Conservation (phyloP, 768 basidiomycete genomes). For the Rubroboletus satanas region DNA sequence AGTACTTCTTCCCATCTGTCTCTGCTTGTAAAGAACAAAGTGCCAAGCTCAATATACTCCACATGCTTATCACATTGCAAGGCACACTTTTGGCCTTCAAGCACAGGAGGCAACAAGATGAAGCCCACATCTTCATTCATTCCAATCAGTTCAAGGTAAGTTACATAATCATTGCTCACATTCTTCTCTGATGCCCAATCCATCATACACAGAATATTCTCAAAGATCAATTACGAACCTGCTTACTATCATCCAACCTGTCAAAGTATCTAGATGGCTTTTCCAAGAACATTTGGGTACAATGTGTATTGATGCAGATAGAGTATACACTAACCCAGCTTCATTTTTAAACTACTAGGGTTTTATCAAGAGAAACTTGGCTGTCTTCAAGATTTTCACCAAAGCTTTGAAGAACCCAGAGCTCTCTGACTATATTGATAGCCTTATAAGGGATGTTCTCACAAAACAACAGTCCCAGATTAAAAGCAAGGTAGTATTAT, state of each 20-base stretch:
- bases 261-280: background rate
- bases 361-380: background rate
- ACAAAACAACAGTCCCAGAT: background rate
- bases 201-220: background rate
- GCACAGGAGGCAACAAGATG: background rate
- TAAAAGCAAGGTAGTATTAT: background rate
- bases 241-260: background rate
- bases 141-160: background rate
- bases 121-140: background rate
- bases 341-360: background rate
- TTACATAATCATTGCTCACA: background rate
- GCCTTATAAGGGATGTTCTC: background rate
- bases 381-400: background rate
- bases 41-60: background rate
- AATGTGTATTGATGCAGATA: accelerated
- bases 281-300: background rate
- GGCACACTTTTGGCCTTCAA: background rate
- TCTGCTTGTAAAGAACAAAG: background rate
- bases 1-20: background rate
- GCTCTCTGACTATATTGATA: background rate
- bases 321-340: background rate
- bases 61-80: background rate
- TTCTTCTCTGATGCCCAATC: background rate
- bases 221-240: background rate
- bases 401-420: background rate